Evolutionary conservation across 495 filamentous ascomycete genomes (phyloP).

Genomic region (Staphylotrichum longicolle): DNA sequence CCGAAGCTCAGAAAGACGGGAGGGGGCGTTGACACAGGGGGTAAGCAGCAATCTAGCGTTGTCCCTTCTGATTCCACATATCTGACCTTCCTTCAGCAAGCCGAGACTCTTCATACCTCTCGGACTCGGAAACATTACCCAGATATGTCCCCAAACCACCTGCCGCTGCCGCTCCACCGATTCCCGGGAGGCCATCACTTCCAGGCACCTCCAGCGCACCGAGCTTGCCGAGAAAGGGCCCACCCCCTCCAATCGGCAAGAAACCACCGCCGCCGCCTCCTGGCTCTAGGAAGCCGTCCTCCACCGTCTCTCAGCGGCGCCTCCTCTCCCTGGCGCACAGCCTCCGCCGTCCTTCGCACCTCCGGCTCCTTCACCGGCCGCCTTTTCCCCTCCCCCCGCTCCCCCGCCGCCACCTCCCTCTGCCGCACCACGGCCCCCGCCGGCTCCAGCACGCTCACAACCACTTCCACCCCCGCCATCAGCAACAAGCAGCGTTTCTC

Average conservation of each 20-base stretch:
- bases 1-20: slow-evolving; percentile 86
- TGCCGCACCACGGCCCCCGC: slow-evolving; percentile 51
- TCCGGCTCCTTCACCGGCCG: slow-evolving; percentile 46
- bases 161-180: slow-evolving; percentile 55
- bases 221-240: slow-evolving; percentile 41
- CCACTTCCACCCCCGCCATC: slow-evolving; percentile 34
- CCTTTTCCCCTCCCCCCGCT: slow-evolving; percentile 51
- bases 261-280: slow-evolving; percentile 68
- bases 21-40: slow-evolving; percentile 85
- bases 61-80: slow-evolving; percentile 13
- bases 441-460: slow-evolving; percentile 49
- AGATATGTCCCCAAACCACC: slow-evolving; percentile 63
- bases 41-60: slow-evolving; percentile 34
- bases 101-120: slow-evolving; percentile 71
- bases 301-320: slow-evolving; percentile 46
- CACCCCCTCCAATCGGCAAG: slow-evolving; percentile 60
- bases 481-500: slow-evolving; percentile 31
- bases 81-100: slow-evolving; percentile 50
- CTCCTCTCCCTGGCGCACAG: slow-evolving; percentile 47
- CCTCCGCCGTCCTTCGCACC: slow-evolving; percentile 47
- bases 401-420: slow-evolving; percentile 52
- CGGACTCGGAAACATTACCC: slow-evolving; percentile 73
- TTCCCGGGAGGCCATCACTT: slow-evolving; percentile 50
- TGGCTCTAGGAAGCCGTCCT: slow-evolving; percentile 66
- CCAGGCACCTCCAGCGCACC: slow-evolving; percentile 38